Conservation (phyloP, 2,329 filamentous ascomycete genomes). For the Fusarium nurragi region DNA sequence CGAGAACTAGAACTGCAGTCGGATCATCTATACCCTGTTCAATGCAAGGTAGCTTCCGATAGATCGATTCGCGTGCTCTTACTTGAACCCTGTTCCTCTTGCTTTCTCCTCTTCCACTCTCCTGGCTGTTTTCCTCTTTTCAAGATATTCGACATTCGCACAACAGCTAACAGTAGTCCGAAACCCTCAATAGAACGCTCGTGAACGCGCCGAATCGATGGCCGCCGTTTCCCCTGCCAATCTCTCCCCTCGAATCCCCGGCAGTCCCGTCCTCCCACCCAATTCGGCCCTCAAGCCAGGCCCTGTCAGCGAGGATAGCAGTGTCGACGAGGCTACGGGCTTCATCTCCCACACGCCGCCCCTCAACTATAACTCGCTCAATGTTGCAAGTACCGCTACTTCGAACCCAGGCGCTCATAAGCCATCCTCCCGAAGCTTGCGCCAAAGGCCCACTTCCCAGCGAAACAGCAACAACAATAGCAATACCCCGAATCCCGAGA, state of each 20-base stretch:
- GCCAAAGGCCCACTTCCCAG: conserved; percentile 14
- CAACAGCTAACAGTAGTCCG: conserved; percentile 15
- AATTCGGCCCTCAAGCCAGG: conserved; percentile 30
- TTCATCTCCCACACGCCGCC: conserved; percentile 50
- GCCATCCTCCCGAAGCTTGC: conserved; percentile 12
- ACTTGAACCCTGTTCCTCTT: neutral
- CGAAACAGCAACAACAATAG: conserved; percentile 14
- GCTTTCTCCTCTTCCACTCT: neutral
- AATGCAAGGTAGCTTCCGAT: conserved; percentile 30
- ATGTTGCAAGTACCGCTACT: conserved; percentile 32
- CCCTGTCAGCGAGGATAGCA: conserved; percentile 38
- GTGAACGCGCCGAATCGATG: conserved; percentile 56
- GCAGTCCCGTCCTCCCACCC: conserved; percentile 31
- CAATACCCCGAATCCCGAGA: conserved; percentile 8
- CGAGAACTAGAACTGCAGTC: conserved; percentile 9
- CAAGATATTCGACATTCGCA: neutral
- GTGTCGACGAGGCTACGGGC: conserved; percentile 55
- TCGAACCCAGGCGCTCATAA: conserved; percentile 31
- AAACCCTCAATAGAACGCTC: conserved; percentile 49
- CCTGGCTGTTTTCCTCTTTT: neutral
- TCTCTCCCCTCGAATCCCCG: conserved; percentile 19
- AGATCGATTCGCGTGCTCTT: conserved; percentile 32
- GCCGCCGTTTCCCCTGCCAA: conserved; percentile 37
- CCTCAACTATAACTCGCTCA: conserved; percentile 54
- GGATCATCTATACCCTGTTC: conserved; percentile 16